These are phyloP conservation scores for Prosopis cineraria DNA, from an alignment of 306 rosid species.

Conservation along the genomic window DNA sequence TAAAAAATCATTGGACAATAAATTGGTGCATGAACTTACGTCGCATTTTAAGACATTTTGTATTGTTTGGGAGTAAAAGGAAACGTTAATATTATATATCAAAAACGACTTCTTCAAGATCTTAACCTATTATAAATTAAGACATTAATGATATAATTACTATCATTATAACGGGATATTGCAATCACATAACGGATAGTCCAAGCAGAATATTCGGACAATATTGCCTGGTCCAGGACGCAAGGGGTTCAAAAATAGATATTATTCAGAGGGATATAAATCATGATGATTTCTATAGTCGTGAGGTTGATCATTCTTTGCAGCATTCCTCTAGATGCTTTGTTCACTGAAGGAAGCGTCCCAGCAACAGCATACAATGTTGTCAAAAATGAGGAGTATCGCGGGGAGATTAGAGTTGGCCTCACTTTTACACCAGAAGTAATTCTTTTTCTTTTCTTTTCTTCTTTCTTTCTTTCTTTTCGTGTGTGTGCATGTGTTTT, in stretches of 20 bases:
- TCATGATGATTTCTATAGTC: not conserved
- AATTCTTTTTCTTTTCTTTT: conserved; percentile 16
- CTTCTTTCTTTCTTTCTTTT: no score
- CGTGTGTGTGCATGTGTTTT: no score
- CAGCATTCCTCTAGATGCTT: conserved; percentile 61
- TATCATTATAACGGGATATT: not conserved
- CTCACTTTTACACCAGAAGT: conserved; percentile 56
- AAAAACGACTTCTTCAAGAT: not conserved
- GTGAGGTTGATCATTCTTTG: not conserved
- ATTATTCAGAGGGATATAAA: conserved; percentile 16
- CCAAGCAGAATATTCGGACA: not conserved
- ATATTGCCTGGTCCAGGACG: no score
- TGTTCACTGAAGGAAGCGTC: conserved; percentile 55
- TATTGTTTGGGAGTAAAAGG: not conserved
- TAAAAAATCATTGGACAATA: not conserved
- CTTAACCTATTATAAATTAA: not conserved
- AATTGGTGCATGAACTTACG: not conserved
- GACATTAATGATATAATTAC: not conserved
- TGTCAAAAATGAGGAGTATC: conserved; percentile 55
- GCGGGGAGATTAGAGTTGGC: conserved; percentile 55
- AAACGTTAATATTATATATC: not conserved
- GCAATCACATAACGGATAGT: not conserved
- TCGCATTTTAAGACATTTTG: not conserved
- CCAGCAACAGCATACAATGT: conserved; percentile 61
- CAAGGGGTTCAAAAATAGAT: conserved; percentile 10